phyloP scores from a whole-genome alignment of 148 eudicot genomes.

The Selenicereus undatus region DNA sequence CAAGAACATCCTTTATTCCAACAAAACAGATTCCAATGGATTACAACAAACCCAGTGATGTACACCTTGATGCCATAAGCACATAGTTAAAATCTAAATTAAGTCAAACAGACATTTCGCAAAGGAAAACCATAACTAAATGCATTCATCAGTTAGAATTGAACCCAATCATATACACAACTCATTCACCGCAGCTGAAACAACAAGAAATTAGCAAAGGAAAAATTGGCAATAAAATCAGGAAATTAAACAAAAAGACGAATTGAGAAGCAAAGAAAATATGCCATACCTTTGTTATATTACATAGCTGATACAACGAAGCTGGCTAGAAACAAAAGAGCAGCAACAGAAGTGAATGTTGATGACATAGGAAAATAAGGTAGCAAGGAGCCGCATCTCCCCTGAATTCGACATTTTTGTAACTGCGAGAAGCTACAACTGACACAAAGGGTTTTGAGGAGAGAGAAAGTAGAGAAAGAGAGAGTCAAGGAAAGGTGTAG shows the following conservation, averaged over 20 bases:
- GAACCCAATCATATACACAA: not conserved
- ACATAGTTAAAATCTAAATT: not conserved
- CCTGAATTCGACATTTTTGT: not conserved
- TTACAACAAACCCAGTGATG: not conserved
- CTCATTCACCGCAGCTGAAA: not conserved
- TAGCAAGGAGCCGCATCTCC: too few relatives aligned
- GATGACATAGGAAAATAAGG: too few relatives aligned
- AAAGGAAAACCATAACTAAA: not conserved
- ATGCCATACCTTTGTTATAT: not conserved
- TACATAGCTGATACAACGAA: not conserved
- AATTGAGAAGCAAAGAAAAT: not conserved
- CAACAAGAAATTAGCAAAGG: not conserved
- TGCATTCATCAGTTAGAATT: not conserved
- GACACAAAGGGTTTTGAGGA: not conserved
- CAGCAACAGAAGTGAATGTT: too few relatives aligned
- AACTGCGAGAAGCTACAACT: not conserved
- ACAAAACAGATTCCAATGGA: too few relatives aligned
- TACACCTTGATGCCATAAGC: not conserved
- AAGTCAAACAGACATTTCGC: not conserved
- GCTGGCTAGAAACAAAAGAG: not conserved
- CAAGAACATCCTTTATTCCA: not conserved
- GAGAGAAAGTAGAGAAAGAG: not conserved
- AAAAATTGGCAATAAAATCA: not conserved
- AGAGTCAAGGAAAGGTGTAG: conserved; percentile 26
- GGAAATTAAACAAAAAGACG: not conserved